Evolutionary conservation across 139 green algal species (phyloP).

Genomic region (Chlamydomonas sphaeroides): DNA sequence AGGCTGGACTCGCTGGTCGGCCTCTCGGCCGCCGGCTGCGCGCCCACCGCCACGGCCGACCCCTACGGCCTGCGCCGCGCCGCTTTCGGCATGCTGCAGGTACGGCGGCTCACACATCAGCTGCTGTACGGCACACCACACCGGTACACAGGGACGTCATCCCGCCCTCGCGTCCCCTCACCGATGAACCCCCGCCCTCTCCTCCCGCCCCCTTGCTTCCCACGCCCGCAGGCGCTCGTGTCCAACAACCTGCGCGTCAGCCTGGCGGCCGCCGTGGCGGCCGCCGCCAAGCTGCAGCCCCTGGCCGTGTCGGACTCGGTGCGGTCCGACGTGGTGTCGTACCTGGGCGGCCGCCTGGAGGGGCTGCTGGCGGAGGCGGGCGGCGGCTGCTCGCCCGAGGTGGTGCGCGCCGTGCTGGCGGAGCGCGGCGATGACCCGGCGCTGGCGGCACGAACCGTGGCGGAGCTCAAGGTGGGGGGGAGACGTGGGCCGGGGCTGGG

Average conservation of each 20-base stretch:
- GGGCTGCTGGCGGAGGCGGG: slow-evolving; percentile 89
- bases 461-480: slow-evolving; percentile 68
- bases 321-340: slow-evolving; percentile 66
- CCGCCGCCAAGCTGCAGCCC: slow-evolving; percentile 81
- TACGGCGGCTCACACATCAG: no score
- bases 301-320: slow-evolving; percentile 66
- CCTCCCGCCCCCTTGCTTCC: neutral
- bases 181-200: no score
- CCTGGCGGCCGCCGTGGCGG: slow-evolving; percentile 65
- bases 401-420: slow-evolving; percentile 86
- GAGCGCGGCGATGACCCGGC: slow-evolving; percentile 83
- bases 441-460: slow-evolving; percentile 71
- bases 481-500: neutral
- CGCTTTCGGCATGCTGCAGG: slow-evolving; percentile 89
- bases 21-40: slow-evolving; percentile 88
- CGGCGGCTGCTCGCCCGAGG: neutral
- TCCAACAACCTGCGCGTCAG: slow-evolving; percentile 71
- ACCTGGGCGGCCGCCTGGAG: slow-evolving; percentile 87
- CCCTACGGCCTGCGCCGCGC: slow-evolving; percentile 93
- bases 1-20: slow-evolving; percentile 94
- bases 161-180: no score
- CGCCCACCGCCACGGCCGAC: slow-evolving; percentile 89
- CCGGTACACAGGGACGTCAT: no score
- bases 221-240: slow-evolving; percentile 76
- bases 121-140: no score